Evolutionary conservation across 2,329 filamentous ascomycete species (phyloP), one percentile per base, ranked within the genome.

Genomic region (Penicillium sclerotigenum): DNA sequence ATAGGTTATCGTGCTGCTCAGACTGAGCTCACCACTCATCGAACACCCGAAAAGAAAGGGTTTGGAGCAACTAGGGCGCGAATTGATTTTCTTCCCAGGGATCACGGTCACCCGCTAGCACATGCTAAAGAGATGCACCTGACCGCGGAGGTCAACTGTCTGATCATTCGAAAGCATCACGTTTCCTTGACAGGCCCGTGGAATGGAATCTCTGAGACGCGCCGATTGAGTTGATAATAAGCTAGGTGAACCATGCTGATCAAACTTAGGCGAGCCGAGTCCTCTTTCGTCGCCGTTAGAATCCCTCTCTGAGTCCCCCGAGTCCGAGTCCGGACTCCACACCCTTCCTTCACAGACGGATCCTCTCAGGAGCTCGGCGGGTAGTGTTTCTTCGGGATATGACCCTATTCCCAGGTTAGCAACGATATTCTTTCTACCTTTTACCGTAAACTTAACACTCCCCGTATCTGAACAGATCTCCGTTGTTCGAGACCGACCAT

Each of bases 401-500:
- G 89, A 92, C 72, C 79, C 83, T 66, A 79, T 90, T 74, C 81
- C 87, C 75, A 91, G 89, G 90, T 94, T 75, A 73, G 85, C 45
- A 40, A 49, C 49, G 46, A 54, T 42, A 55, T 34, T 37, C 52
- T 22, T 42, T 34, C 13, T 18, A 43, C 10, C 24, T 18, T 38
- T 5, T 10, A 33, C 4, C 28, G 24, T 4, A 36, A 34, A 26
- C 48, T 50, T 65, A 52, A 64, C 58, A 38, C 46, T 59, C 46
- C 48, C 47, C 49, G 42, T 43, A 50, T 60, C 47, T 40, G 47
- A 57, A 56, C 57, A 95, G 90, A 79, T 90, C 90, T 68, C 85
- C 91, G 69, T 83, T 96, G 71, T 83, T 95, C 71, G 91, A 93
- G 75, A 90, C 93, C 76, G 91, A 96, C 69, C 89, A 94, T 80